These are phyloP conservation scores for Fragaria vesca DNA, from an alignment of 306 rosid genomes.

Conservation along the genomic window DNA sequence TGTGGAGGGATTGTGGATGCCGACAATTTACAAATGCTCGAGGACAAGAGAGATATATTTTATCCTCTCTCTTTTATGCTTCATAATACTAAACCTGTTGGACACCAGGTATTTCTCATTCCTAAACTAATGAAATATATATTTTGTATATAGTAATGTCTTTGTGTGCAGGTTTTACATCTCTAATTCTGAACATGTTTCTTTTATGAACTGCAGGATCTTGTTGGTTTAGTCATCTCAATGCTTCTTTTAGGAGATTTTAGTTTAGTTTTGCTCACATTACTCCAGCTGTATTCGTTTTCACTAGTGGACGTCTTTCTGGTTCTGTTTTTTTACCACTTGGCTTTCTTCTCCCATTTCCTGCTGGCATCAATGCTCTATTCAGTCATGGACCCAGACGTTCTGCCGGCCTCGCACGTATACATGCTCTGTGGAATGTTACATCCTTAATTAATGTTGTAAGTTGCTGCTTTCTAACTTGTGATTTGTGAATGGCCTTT, in stretches of 20 bases:
- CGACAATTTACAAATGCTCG: conserved; percentile 66
- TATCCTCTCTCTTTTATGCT: conserved; percentile 84
- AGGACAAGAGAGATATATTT: conserved; percentile 82
- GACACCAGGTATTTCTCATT: conserved; percentile 77
- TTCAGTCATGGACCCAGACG: conserved; percentile 99
- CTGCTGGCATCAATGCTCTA: conserved; percentile 98
- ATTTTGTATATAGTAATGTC: neutral
- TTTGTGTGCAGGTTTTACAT: neutral
- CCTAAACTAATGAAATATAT: neutral
- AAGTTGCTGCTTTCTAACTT: conserved; percentile 37
- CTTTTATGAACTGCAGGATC: conserved; percentile 74
- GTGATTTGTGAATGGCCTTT: neutral
- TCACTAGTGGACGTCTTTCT: conserved; percentile 84
- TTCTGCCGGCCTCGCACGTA: conserved; percentile 95
- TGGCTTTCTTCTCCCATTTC: conserved; percentile 92
- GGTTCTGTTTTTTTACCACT: conserved; percentile 89
- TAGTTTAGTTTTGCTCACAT: conserved; percentile 96
- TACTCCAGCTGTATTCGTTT: conserved; percentile 91
- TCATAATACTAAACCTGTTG: conserved; percentile 93
- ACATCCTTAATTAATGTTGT: conserved; percentile 85
- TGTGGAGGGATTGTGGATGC: conserved; percentile 64
- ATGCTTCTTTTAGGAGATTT: conserved; percentile 97
- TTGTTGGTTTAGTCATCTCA: conserved; percentile 95
- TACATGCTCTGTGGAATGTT: conserved; percentile 91
- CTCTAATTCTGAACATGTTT: conserved; percentile 11